Percentiles rank a stretch among this genome's conserved stretches.
Evolutionary conservation across 179 eudicot species (phyloP).

Genomic region (Patellifolia procumbens): DNA sequence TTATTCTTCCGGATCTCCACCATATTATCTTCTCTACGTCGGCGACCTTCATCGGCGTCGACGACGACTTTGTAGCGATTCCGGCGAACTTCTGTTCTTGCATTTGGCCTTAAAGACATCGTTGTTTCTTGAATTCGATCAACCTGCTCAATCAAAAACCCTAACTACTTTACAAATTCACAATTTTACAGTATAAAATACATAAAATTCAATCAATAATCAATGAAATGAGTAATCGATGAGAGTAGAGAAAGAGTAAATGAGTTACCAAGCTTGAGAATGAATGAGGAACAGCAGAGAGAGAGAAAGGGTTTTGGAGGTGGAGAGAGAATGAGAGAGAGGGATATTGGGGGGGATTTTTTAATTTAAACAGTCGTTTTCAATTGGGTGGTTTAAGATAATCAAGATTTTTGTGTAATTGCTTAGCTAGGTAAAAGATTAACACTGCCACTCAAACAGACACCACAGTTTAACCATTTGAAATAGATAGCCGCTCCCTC

Average conservation of each 20-base stretch:
- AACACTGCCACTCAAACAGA: neutral
- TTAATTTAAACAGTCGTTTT: constrained; percentile 17
- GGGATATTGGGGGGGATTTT: neutral
- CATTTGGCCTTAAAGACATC: constrained; percentile 70
- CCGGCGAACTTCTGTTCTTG: constrained; percentile 65
- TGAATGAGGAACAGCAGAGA: no score
- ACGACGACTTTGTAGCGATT: constrained; percentile 76
- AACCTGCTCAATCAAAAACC: neutral
- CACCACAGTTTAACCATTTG: neutral
- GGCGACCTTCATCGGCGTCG: constrained; percentile 83
- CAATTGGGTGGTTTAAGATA: neutral
- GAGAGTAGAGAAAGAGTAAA: neutral
- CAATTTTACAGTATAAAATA: neutral
- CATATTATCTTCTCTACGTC: constrained; percentile 79
- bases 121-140: neutral
- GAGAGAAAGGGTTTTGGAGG: neutral
- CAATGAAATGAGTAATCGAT: neutral
- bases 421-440: neutral
- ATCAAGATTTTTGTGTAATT: neutral
- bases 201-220: neutral
- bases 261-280: neutral
- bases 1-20: constrained; percentile 80
- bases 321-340: neutral
- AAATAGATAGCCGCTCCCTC: neutral
- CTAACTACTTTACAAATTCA: neutral